Conservation (phyloP, 176 grass and related monocot species). For the Echinochloa phyllopogon region DNA sequence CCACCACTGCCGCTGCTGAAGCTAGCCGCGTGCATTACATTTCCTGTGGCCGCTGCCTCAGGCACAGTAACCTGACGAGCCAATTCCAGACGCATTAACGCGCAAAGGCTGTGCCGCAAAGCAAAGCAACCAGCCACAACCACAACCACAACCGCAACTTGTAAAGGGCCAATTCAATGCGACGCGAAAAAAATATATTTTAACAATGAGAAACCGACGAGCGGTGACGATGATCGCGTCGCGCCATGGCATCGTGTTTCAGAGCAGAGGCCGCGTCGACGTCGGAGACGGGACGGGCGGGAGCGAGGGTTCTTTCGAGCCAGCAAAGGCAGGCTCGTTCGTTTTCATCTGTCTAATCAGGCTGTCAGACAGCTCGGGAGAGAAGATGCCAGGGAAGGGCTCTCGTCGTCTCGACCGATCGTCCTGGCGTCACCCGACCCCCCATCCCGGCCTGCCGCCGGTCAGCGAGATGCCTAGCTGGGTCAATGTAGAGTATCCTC, state of each 20-base stretch:
- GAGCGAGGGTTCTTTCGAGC: too few species aligned
- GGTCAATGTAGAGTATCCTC: background rate
- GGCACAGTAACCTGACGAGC: constrained; percentile 16
- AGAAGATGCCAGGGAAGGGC: background rate
- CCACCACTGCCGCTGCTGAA: background rate
- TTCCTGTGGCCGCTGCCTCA: constrained; percentile 1
- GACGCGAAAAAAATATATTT: too few species aligned
- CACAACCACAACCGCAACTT: background rate
- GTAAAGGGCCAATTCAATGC: constrained; percentile 38
- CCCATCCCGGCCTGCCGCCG: constrained; percentile 36
- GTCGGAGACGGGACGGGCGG: background rate
- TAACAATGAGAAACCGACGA: too few species aligned
- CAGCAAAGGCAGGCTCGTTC: background rate
- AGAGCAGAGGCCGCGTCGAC: background rate
- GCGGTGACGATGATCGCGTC: too few species aligned
- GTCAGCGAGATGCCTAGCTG: background rate
- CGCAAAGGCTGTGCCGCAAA: constrained; percentile 10
- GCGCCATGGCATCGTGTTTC: too few species aligned
- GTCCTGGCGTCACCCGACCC: background rate
- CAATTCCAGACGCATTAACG: constrained; percentile 39
- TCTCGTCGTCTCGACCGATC: background rate
- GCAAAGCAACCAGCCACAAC: background rate
- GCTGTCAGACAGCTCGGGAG: background rate
- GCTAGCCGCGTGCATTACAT: background rate
- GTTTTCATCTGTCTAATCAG: background rate